Conservation (phyloP, 2,329 filamentous ascomycete genomes). For the Penicillium occitanis region DNA sequence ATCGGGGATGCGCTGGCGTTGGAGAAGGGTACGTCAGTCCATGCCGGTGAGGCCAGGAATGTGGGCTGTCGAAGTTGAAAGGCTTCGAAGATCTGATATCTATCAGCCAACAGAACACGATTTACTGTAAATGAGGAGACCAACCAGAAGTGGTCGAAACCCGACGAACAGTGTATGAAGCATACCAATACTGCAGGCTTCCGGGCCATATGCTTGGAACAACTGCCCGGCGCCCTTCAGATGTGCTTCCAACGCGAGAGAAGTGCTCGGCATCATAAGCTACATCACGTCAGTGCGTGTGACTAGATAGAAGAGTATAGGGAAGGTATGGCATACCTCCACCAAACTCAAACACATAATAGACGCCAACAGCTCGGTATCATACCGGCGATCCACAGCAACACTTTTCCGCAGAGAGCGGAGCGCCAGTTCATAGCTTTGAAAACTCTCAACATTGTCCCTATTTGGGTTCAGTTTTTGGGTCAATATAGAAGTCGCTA, state of each 20-base stretch:
- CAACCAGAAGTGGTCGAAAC: conserved; percentile 42
- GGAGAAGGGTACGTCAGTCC: conserved; percentile 36
- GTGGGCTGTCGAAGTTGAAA: conserved; percentile 31
- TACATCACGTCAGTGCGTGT: conserved; percentile 23
- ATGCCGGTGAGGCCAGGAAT: conserved; percentile 34
- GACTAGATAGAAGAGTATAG: neutral
- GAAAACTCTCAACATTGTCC: neutral
- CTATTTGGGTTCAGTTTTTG: neutral
- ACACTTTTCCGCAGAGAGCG: conserved; percentile 20
- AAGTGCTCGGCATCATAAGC: conserved; percentile 36
- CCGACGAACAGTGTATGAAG: conserved; percentile 43
- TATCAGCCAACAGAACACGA: neutral
- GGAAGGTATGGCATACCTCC: conserved; percentile 26
- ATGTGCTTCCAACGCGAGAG: conserved; percentile 33
- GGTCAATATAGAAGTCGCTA: neutral
- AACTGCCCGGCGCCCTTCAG: conserved; percentile 37
- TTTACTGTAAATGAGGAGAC: conserved; percentile 13
- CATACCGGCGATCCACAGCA: conserved; percentile 18
- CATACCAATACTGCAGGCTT: conserved; percentile 34
- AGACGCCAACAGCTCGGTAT: conserved; percentile 32
- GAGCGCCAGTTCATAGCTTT: neutral
- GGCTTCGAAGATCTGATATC: conserved; percentile 32
- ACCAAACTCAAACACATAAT: conserved; percentile 40
- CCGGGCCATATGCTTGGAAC: conserved; percentile 34
- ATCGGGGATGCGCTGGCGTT: conserved; percentile 29